Evolutionary conservation across 805 yeast genomes (phyloP), one percentile per base, ranked within the genome.

Genomic region (Wickerhamiella allomyrinae): DNA sequence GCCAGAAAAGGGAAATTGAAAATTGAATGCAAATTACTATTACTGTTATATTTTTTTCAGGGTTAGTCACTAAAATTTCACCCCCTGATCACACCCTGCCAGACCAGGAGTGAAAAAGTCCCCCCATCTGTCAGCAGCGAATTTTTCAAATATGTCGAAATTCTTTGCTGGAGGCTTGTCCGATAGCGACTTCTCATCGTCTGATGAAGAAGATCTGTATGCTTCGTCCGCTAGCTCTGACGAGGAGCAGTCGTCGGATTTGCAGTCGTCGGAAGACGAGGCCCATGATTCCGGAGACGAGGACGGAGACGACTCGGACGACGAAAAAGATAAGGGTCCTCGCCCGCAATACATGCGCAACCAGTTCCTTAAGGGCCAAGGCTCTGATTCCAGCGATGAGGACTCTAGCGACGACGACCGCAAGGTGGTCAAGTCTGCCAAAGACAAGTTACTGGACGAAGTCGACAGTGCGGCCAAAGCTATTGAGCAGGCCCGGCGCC

Each of bases 371-470:
- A 62, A 61, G 48, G 59, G 60, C 35, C 63, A 57, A 29, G 44
- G 40, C 34, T 65, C 61, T 29, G 71, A 63, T 45, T 62, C 66
- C 22, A 62, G 69, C 37, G 76, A 71, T 41, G 71, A 73, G 43
- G 82, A 71, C 46, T 48, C 53, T 41, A 83, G 75, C 44, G 80
- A 73, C 46, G 89, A 79, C 45, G 82, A 78, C 56, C 79, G 76
- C 59, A 81, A 79, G 52, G 85, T 86, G 34, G 95, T 89, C 52
- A 87, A 84, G 66, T 77, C 91, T 45, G 95, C 96, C 41, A 84
- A 80, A 65, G 97, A 87, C 50, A 91, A 89, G 68, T 70, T 86
- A 46, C 61, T 86, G 53, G 96, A 86, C 58, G 98, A 91, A 61
- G 73, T 91, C 66, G 77, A 74, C 53, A 68, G 69, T 20, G 62